Base-by-base conservation (phyloP, 352 stramenopile species). In the Globisporangium sylvaticum region DNA sequence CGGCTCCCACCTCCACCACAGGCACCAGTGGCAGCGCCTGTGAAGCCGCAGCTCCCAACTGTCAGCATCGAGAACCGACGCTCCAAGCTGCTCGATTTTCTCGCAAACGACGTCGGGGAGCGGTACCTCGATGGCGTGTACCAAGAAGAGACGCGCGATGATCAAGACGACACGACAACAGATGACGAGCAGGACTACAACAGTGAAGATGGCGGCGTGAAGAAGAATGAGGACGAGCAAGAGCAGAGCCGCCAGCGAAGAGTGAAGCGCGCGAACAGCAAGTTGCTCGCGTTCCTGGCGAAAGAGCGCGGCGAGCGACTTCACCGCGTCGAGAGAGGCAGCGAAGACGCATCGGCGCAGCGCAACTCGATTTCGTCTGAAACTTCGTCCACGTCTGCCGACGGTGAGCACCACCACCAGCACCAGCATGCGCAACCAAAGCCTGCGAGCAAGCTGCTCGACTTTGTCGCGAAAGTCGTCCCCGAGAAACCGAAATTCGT, bases 51-150 rank as follows among this genome's bases (percentile, higher is more conserved):
- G 27, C 14, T 46, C 12, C 65, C 57, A 9, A 61, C 22, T 18
- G 60, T 46, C 8, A 14, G 46, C 42, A 71, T 71, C 27, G 66
- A 84, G 58, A 78, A 83, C 42, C 66, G 80, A 7, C 75, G 79
- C 59, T 87, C 75, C 58, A 92, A 92, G 64, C 67, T 92, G 34
- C 73, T 92, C 24, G 83, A 92, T 71, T 92, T 92, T 58, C 66
- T 92, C 8, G 83, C 83, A 34, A 87, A 78, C n/a, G 83, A 92
- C 59, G 69, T 88, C n/a, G 79, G 79, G 12, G 83, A 92, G 64
- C 67, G 78, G 7, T 92, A 92, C 66, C 64, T 92, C 5, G 74
- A 92, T 32, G 79, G 74, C 22, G 80, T 92, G n/a, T 92, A 92
- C 71, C 70, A 85, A 56, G 80, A 90, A 7, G 80, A 92, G 80